Percentiles rank a stretch among this genome's conserved stretches.
Evolutionary conservation across 805 yeast species (phyloP).

Genomic region (Lachancea waltii): DNA sequence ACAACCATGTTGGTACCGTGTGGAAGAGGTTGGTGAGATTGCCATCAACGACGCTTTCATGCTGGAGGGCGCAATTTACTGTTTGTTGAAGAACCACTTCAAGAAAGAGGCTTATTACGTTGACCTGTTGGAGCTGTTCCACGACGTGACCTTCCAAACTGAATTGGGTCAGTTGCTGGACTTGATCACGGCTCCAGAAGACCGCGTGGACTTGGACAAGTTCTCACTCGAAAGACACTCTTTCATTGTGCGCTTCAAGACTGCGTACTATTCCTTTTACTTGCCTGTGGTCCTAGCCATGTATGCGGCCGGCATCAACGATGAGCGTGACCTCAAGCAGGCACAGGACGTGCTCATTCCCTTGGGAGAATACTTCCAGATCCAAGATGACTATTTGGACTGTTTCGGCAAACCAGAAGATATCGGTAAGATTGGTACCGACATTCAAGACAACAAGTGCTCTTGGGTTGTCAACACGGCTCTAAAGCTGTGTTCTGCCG

Average conservation of each 20-base stretch:
- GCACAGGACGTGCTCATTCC: slow-evolving; percentile 84
- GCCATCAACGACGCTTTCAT: slow-evolving; percentile 97
- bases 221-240: slow-evolving; percentile 87
- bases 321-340: slow-evolving; percentile 74
- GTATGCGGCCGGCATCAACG: slow-evolving; percentile 78
- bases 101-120: slow-evolving; percentile 74
- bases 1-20: slow-evolving; percentile 95
- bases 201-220: slow-evolving; percentile 78
- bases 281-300: slow-evolving; percentile 96
- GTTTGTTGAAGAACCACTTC: slow-evolving; percentile 85
- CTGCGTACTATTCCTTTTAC: slow-evolving; percentile 96
- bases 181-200: slow-evolving; percentile 95
- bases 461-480: slow-evolving; percentile 97
- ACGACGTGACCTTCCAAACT: slow-evolving; percentile 95
- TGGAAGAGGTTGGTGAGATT: slow-evolving; percentile 73
- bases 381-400: slow-evolving; percentile 95
- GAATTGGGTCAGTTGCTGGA: slow-evolving; percentile 96
- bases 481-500: slow-evolving; percentile 64
- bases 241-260: slow-evolving; percentile 91
- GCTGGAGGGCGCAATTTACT: slow-evolving; percentile 91
- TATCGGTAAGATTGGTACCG: slow-evolving; percentile 98
- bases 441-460: slow-evolving; percentile 96
- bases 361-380: slow-evolving; percentile 96
- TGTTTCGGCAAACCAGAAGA: slow-evolving; percentile 96
- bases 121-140: slow-evolving; percentile 88